A percentile compares a stretch with the other conserved stretches of the same genome.
phyloP scores from a whole-genome alignment of 306 rosid genomes.

The Quercus agrifolia region DNA sequence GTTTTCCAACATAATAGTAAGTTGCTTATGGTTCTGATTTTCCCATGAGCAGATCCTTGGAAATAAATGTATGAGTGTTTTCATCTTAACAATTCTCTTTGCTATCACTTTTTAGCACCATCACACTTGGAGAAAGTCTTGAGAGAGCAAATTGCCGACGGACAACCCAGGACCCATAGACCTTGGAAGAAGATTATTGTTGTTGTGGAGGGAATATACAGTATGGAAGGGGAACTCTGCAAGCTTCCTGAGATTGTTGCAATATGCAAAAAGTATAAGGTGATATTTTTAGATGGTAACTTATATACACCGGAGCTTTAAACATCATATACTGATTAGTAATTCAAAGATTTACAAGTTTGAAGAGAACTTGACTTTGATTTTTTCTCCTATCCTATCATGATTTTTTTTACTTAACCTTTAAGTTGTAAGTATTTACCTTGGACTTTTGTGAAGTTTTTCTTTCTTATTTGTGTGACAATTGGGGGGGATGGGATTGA shows the following conservation, averaged over 20 bases:
- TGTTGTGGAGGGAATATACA: constrained; percentile 90
- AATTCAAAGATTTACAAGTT: not conserved
- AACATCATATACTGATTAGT: not conserved
- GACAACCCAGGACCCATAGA: constrained; percentile 90
- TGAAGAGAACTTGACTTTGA: not conserved
- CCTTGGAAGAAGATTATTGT: constrained; percentile 95
- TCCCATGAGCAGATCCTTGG: not conserved
- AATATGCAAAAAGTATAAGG: constrained; percentile 86
- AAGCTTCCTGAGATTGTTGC: constrained; percentile 90
- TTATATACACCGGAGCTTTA: not conserved
- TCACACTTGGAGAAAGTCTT: constrained; percentile 79
- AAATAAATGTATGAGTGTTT: not conserved
- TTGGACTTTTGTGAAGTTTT: not conserved
- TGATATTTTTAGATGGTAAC: constrained; percentile 8
- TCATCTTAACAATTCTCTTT: not conserved
- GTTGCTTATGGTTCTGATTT: not conserved
- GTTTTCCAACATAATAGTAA: constrained; percentile 82
- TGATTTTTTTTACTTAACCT: not conserved
- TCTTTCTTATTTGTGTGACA: no score
- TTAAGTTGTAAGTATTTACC: not conserved
- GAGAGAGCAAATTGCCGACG: constrained; percentile 90
- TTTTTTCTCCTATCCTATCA: not conserved
- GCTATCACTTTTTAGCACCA: constrained; percentile 51
- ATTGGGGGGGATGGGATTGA: no score
- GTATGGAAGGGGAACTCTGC: constrained; percentile 98